Conservation (phyloP, 208 protist species). For the Acanthamoeba triangularis region DNA sequence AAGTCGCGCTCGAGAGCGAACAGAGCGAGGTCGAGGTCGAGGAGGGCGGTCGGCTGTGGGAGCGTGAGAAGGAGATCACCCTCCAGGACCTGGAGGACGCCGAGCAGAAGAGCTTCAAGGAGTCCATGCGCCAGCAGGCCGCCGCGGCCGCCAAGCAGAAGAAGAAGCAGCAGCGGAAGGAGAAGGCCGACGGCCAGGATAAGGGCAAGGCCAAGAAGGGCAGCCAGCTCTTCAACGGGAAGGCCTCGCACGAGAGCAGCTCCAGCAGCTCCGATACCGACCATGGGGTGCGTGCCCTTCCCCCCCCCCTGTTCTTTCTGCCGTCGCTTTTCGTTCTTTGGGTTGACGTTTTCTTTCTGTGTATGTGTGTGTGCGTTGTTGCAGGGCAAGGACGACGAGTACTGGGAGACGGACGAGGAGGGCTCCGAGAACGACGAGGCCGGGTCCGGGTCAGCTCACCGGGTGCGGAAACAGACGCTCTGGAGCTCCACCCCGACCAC, state of each 20-base stretch:
- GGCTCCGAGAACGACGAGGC: not conserved
- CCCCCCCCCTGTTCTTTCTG: not conserved
- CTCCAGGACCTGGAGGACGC: not conserved
- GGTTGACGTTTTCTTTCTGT: not conserved
- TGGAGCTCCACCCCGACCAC: not conserved
- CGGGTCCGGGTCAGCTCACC: not conserved
- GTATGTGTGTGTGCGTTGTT: not conserved
- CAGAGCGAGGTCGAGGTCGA: slow-evolving; percentile 55
- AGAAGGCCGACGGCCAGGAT: not conserved
- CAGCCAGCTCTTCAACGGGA: not conserved
- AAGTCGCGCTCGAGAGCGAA: slow-evolving; percentile 29
- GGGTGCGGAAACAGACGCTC: not conserved
- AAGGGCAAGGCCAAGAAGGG: slow-evolving; percentile 48
- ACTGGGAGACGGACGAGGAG: slow-evolving; percentile 19
- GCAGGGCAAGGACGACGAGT: slow-evolving; percentile 34
- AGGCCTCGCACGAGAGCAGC: not conserved
- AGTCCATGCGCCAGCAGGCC: slow-evolving; percentile 53
- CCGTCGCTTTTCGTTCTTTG: not conserved
- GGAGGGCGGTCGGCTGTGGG: slow-evolving; percentile 37
- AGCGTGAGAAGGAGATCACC: slow-evolving; percentile 26
- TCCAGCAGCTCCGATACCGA: not conserved
- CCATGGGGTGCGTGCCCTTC: not conserved
- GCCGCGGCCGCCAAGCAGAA: not conserved
- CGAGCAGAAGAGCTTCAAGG: slow-evolving; percentile 68
- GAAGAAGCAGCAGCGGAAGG: not conserved